Base-by-base conservation (phyloP, 2,329 filamentous ascomycete species). In the Dactylellina leptospora region DNA sequence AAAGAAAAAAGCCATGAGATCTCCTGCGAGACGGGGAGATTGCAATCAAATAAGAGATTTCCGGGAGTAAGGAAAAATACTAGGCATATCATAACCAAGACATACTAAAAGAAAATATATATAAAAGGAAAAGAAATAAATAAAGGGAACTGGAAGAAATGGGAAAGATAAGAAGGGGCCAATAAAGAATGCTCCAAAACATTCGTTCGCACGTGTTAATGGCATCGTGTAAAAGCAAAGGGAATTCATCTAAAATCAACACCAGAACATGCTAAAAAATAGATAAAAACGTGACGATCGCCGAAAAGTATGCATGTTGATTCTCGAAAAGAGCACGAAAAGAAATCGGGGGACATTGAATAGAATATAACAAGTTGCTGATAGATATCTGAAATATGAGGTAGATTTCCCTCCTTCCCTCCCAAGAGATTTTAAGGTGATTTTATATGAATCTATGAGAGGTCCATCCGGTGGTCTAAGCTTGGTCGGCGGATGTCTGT, bases 181-280 rank as follows among this genome's bases (percentile, higher is more conserved):
- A 36, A 30, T 22, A 55, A 45, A 47, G n/a, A 56, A 50, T 60
- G 48, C 45, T 40, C 47, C 50, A 56, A 42, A 45, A 16, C 10
- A 54, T 54, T 50, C 47, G 48, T 60, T 69, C 63, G 63, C 63
- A 69, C 45, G 47, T 55, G 45, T 47, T 69, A 47, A 36, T 11
- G 38, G 25, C 36, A 42, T 59, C 55, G 28, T 33, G 45, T 38
- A 53, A 69, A 28, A 47, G 25, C 42, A 51, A 50, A 38, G 5
- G 36, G 53, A 58, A 68, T 40, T 28, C 68, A 64, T 72, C 68
- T 72, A 72, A 54, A 71, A 59, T 59, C 53, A 72, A 72, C 68
- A 72, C 59, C 68, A 63, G 38, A 54, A 63, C 68, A 72, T 72
- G 68, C 68, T 60, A 53, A 64, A 54, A 64, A 72, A 48, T 22